Conservation (phyloP, 805 yeast genomes). For the Cyberlindnera samutprakarnensis region DNA sequence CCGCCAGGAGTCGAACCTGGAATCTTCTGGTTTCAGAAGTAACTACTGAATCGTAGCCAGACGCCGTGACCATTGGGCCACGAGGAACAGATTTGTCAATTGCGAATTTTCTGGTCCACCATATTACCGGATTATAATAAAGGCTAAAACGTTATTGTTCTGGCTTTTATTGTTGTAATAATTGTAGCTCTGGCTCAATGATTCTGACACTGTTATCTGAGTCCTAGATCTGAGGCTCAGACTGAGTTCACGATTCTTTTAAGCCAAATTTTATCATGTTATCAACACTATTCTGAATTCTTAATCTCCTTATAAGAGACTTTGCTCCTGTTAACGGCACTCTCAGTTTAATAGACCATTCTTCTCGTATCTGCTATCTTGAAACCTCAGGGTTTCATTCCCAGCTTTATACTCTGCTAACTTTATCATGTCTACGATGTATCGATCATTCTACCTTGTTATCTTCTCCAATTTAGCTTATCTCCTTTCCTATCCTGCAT, state of each 20-base stretch:
- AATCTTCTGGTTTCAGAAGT: conserved; percentile 31
- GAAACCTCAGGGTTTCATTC: too few species aligned
- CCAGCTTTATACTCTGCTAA: too few species aligned
- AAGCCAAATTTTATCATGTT: background rate
- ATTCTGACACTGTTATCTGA: background rate
- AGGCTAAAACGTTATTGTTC: background rate
- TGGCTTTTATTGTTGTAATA: background rate
- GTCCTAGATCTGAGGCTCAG: background rate
- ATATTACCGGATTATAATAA: background rate
- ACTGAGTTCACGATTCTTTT: background rate
- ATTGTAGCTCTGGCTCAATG: background rate
- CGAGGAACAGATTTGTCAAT: conserved; percentile 42
- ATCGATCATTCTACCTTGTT: too few species aligned
- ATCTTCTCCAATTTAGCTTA: too few species aligned
- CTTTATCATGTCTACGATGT: too few species aligned
- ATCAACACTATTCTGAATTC: background rate
- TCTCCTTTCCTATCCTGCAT: too few species aligned
- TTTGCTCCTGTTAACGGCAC: too few species aligned
- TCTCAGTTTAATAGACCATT: too few species aligned
- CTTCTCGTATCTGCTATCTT: too few species aligned
- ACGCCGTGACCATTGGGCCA: conserved; percentile 75
- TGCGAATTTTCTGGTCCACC: background rate
- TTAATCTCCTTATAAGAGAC: too few species aligned
- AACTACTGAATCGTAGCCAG: conserved; percentile 54
- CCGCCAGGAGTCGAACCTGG: conserved; percentile 31